phyloP scores from a whole-genome alignment of 805 yeast genomes.

The Metschnikowia kofuensis region DNA sequence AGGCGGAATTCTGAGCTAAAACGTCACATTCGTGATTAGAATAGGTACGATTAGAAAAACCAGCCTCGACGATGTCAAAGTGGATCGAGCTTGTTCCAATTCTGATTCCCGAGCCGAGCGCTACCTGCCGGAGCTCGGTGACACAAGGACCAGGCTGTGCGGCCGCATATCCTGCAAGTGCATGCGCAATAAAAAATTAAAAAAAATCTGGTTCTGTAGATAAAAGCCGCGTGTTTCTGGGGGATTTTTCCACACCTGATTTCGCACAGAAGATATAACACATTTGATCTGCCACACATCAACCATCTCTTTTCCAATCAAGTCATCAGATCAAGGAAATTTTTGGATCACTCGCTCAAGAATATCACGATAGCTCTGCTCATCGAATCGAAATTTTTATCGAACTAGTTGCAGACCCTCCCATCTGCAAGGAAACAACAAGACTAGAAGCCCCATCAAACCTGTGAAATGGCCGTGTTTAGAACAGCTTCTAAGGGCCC shows the following conservation, averaged over 20 bases:
- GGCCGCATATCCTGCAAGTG: not conserved
- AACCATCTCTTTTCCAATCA: not conserved
- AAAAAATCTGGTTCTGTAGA: not conserved
- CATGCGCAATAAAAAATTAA: not conserved
- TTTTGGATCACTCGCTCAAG: not conserved
- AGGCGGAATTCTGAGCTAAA: too few relatives aligned
- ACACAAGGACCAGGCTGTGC: not conserved
- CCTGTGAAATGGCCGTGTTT: slow-evolving; percentile 15
- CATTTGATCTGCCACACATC: not conserved
- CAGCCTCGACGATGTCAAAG: too few relatives aligned
- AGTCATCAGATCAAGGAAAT: not conserved
- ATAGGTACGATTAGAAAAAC: too few relatives aligned
- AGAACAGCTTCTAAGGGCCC: slow-evolving; percentile 23
- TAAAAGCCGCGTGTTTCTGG: not conserved
- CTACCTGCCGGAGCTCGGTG: not conserved
- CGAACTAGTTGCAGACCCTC: not conserved
- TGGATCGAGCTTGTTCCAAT: too few relatives aligned
- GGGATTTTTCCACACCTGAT: not conserved
- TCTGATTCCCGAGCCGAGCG: not conserved
- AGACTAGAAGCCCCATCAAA: not conserved
- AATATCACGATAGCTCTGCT: not conserved
- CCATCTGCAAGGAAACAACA: not conserved
- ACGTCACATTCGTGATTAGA: too few relatives aligned
- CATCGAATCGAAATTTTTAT: not conserved
- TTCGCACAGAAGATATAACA: not conserved